Base-by-base conservation (phyloP, 2,329 filamentous ascomycete species). In the Celoporthe dispersa region DNA sequence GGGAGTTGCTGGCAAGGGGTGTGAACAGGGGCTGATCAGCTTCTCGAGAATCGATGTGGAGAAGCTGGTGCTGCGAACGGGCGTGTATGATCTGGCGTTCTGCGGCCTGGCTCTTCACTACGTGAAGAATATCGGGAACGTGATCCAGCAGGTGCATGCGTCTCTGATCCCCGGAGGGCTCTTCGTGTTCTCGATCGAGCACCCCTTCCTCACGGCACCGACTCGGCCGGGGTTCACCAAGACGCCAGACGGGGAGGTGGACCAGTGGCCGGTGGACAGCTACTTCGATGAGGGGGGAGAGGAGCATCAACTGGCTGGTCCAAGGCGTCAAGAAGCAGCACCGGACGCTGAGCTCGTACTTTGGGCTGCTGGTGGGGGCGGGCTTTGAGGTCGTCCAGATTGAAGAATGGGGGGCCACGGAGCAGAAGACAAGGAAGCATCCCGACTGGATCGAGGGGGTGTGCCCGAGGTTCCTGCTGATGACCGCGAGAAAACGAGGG, bases 111-210 rank as follows among this genome's bases (percentile, higher is more conserved):
- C 79, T 16, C 78, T 84, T 64, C 81, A 84, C 73, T 84, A 83
- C 70, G 73, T 83, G 16, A 74, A 73, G 48, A 75, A 80, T 69
- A 73, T 83, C 8, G 68, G 68, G 7, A 66, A 72, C 28, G 74
- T 84, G 12, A 74, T 82, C 28, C 64, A 64, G 3, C 73, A 80
- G 69, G 75, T 83, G 12, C 74, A 77, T 48, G 65, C 73, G 22
- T 74, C 76, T 35, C 75, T 84, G 37, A 76, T 75, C 61, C 77
- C 79, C 3, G 78, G 78, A 7, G 80, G 80, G 3, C 71, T 72
- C 8, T 75, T 84, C 33, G 80, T 84, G 11, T 85, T 84, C 73
- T 82, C 82, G 0, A 79, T 84, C 55, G 84, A 85, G 73, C 84
- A 86, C 70, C 83, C 84, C 0, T 79, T 85, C 64, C 80, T 78